Percentiles rank a stretch among this genome's conserved stretches.
phyloP scores from a whole-genome alignment of 805 yeast species.

The Nakazawaea wickerhamii region DNA sequence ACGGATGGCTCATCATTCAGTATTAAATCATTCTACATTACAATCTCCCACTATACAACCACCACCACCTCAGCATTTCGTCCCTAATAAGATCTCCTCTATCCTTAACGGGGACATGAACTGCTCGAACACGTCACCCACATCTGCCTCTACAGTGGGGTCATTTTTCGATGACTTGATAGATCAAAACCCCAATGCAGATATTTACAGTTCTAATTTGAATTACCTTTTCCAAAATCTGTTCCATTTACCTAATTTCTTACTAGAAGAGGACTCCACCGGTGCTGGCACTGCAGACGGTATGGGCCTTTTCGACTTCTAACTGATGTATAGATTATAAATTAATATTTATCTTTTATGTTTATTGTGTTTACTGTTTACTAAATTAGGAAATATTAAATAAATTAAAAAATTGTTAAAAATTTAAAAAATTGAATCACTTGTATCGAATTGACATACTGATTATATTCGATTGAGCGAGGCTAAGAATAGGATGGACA shows the following conservation, averaged over 20 bases:
- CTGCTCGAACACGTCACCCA: neutral
- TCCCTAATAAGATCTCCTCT: neutral
- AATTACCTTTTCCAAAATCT: constrained; percentile 23
- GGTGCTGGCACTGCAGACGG: neutral
- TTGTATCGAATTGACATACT: neutral
- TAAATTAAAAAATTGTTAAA: neutral
- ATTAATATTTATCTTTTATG: neutral
- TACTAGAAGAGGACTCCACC: constrained; percentile 20
- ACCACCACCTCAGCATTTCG: neutral
- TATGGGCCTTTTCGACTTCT: constrained; percentile 1
- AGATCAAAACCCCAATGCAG: constrained; percentile 1
- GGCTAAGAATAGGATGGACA: neutral
- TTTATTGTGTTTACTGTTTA: neutral
- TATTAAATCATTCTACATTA: too few relatives aligned
- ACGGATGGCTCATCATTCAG: too few relatives aligned
- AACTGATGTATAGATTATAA: neutral
- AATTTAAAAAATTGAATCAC: neutral
- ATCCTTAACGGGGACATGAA: constrained; percentile 6
- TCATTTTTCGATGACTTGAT: constrained; percentile 1
- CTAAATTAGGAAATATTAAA: neutral
- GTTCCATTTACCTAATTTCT: constrained; percentile 26
- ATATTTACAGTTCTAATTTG: neutral
- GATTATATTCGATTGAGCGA: too few relatives aligned
- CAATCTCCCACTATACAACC: neutral
- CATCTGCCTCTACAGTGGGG: neutral